phyloP scores from a whole-genome alignment of 176 grass and related monocot genomes.

The Lolium perenne region DNA sequence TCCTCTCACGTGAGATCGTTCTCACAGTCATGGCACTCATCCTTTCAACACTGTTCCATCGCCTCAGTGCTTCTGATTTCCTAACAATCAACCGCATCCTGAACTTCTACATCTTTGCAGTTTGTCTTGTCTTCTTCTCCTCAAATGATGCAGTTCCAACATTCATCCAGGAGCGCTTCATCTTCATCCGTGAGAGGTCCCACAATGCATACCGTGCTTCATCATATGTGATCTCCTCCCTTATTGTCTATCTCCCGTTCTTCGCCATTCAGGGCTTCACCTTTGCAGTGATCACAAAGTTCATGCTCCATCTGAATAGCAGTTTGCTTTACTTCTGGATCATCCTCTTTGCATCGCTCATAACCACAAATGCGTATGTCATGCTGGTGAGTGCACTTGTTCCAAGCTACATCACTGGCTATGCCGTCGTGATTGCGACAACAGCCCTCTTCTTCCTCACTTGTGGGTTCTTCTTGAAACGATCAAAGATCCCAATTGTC shows the following conservation, averaged over 20 bases:
- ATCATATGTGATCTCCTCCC: slow-evolving; percentile 77
- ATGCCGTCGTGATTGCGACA: slow-evolving; percentile 71
- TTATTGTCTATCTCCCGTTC: slow-evolving; percentile 70
- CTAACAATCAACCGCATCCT: slow-evolving; percentile 66
- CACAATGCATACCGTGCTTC: slow-evolving; percentile 89
- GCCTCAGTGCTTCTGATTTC: slow-evolving; percentile 40
- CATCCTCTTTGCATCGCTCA: slow-evolving; percentile 69
- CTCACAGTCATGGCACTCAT: slow-evolving; percentile 75
- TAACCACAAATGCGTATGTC: slow-evolving; percentile 82
- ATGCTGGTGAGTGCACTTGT: slow-evolving; percentile 82
- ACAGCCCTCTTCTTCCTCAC: slow-evolving; percentile 73
- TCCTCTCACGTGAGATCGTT: slow-evolving; percentile 64
- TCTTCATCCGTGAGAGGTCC: slow-evolving; percentile 82
- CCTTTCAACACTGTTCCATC: slow-evolving; percentile 67
- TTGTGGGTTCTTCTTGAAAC: slow-evolving; percentile 84
- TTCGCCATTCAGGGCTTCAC: slow-evolving; percentile 73
- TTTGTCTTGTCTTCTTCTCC: slow-evolving; percentile 87
- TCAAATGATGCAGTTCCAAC: slow-evolving; percentile 78
- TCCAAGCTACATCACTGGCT: slow-evolving; percentile 75
- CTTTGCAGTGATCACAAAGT: slow-evolving; percentile 75
- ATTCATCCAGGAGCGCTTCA: slow-evolving; percentile 90
- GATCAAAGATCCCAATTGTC: slow-evolving; percentile 54
- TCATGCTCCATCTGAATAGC: slow-evolving; percentile 61
- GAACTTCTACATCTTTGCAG: slow-evolving; percentile 78
- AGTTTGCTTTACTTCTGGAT: slow-evolving; percentile 69